A percentile compares a stretch with the other conserved stretches of the same genome.
phyloP scores from a whole-genome alignment of 768 basidiomycete species.

The Tylopilus felleus region DNA sequence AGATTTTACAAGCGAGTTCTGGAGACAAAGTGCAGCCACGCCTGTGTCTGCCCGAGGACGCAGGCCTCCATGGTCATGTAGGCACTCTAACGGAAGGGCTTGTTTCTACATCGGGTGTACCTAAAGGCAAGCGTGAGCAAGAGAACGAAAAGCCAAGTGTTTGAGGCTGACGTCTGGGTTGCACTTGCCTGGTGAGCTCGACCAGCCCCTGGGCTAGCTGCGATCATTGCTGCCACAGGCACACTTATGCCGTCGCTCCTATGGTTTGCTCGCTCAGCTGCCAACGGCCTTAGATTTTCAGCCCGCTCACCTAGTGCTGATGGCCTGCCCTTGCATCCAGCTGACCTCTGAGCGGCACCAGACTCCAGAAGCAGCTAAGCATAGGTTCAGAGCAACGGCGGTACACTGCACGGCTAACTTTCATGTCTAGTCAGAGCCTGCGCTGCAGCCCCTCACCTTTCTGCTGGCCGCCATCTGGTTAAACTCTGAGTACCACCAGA shows the following conservation, averaged over 20 bases:
- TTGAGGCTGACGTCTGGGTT: conserved; percentile 47
- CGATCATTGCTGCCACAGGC: conserved; percentile 44
- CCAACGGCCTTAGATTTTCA: no score
- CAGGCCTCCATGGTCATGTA: conserved; percentile 86
- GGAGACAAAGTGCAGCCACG: conserved; percentile 72
- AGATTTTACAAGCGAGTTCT: conserved; percentile 53
- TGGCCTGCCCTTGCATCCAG: no score
- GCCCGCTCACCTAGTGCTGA: no score
- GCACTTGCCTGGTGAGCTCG: conserved; percentile 56
- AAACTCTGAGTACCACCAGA: no score
- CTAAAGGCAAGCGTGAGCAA: conserved; percentile 36
- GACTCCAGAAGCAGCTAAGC: no score
- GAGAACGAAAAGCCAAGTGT: background rate
- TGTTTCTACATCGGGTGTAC: conserved; percentile 93
- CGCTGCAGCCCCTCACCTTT: no score
- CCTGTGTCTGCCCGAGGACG: conserved; percentile 72
- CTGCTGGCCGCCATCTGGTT: no score
- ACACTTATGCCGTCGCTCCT: conserved; percentile 56
- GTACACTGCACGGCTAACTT: no score
- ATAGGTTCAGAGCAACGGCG: no score
- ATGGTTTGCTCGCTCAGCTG: no score
- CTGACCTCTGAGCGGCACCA: no score
- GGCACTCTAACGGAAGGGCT: conserved; percentile 68
- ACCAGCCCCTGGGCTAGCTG: conserved; percentile 44
- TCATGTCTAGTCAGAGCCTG: no score